These are phyloP conservation scores for Orbilia quercus DNA, from an alignment of 2,329 filamentous ascomycete genomes.

Conservation along the genomic window DNA sequence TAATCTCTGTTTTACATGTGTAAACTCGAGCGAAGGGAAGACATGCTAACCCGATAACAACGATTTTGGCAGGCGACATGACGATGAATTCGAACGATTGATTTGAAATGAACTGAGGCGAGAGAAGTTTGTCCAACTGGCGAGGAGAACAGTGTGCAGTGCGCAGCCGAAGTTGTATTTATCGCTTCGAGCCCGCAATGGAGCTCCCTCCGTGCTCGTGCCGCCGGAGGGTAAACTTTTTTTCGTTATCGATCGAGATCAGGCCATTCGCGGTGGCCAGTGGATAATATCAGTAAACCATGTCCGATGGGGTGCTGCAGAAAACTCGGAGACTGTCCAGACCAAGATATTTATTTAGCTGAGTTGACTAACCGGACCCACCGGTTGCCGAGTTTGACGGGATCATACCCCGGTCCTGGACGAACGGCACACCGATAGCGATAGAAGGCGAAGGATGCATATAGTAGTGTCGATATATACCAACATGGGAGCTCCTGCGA, in stretches of 20 bases:
- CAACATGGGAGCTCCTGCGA: constrained; percentile 10
- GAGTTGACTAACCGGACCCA: constrained; percentile 1
- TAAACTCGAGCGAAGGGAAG: not conserved
- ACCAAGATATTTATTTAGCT: no score
- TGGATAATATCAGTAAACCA: constrained; percentile 11
- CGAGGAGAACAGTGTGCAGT: not conserved
- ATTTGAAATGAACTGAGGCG: constrained; percentile 2
- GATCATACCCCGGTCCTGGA: not conserved
- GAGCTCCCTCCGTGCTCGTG: constrained; percentile 18
- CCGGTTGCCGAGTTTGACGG: constrained; percentile 1
- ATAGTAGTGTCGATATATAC: no score
- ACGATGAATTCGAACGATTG: constrained; percentile 12
- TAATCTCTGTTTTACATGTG: not conserved
- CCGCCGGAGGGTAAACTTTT: constrained; percentile 16
- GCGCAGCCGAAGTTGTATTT: not conserved
- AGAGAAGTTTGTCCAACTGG: not conserved
- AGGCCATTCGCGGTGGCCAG: not conserved
- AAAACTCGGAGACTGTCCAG: no score
- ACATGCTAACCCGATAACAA: constrained; percentile 67
- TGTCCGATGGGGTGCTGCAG: not conserved
- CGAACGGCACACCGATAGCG: no score
- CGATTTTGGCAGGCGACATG: constrained; percentile 62
- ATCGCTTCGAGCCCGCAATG: not conserved
- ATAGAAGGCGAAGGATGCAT: no score
- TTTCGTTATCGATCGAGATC: constrained; percentile 32